Evolutionary conservation across 805 yeast genomes (phyloP).

Genomic region (Helenozyma baotianmanensis): DNA sequence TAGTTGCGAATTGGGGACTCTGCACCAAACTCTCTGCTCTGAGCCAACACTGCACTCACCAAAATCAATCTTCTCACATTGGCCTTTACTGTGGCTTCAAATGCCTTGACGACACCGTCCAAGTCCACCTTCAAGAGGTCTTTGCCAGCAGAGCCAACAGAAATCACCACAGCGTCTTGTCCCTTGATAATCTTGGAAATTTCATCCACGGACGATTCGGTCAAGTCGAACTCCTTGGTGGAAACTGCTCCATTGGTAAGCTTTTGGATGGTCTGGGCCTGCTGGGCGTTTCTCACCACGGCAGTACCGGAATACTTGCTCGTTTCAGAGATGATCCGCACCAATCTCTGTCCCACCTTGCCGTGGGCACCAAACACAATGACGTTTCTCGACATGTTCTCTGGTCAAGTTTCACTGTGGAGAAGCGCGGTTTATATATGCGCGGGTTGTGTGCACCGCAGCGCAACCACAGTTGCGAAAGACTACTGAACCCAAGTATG

Average conservation of each 20-base stretch:
- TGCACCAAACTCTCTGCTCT: slow-evolving; percentile 39
- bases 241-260: slow-evolving; percentile 29
- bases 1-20: slow-evolving; percentile 37
- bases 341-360: slow-evolving; percentile 47
- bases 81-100: slow-evolving; percentile 49
- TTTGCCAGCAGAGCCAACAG: slow-evolving; percentile 62
- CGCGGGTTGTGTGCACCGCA: neutral
- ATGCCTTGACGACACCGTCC: slow-evolving; percentile 55
- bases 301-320: slow-evolving; percentile 27
- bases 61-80: slow-evolving; percentile 44
- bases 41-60: slow-evolving; percentile 54
- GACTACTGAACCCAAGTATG: no score
- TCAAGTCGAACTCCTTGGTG: slow-evolving; percentile 36
- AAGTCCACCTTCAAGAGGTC: slow-evolving; percentile 52
- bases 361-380: slow-evolving; percentile 59
- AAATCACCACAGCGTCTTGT: slow-evolving; percentile 52
- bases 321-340: slow-evolving; percentile 27
- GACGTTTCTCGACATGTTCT: slow-evolving; percentile 5
- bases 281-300: slow-evolving; percentile 45
- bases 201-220: slow-evolving; percentile 27
- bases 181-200: slow-evolving; percentile 40
- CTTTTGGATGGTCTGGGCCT: slow-evolving; percentile 33
- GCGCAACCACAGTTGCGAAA: no score
- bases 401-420: no score
- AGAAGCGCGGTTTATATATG: no score